These are phyloP conservation scores for Ceratocystis colombiana DNA, from an alignment of 2,329 filamentous ascomycete species.

Conservation along the genomic window DNA sequence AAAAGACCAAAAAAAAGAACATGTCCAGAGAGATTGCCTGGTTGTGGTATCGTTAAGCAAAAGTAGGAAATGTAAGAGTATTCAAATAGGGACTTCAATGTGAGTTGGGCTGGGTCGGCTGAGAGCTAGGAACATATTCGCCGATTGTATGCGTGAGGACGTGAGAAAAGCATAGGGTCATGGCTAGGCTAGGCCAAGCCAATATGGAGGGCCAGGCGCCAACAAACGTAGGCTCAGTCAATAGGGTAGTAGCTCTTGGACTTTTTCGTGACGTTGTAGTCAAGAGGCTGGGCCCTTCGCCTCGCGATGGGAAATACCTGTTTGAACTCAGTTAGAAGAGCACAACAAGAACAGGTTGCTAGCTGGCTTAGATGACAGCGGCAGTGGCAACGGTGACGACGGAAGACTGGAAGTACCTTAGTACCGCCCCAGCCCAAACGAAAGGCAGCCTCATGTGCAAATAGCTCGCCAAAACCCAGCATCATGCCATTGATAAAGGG, in stretches of 20 bases:
- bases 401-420: constrained; percentile 51
- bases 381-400: constrained; percentile 28
- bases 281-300: constrained; percentile 56
- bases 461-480: constrained; percentile 92
- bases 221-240: constrained; percentile 7
- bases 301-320: constrained; percentile 51
- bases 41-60: constrained; percentile 16
- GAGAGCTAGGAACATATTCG: neutral
- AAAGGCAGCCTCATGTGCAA: constrained; percentile 92
- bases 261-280: constrained; percentile 54
- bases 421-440: constrained; percentile 87
- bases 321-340: constrained; percentile 22
- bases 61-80: neutral
- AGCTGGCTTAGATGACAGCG: neutral
- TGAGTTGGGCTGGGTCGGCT: neutral
- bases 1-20: neutral
- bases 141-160: neutral
- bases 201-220: too few relatives aligned
- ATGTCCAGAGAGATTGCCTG: neutral
- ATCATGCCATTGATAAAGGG: constrained; percentile 98
- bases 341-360: constrained; percentile 21
- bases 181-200: neutral
- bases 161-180: neutral
- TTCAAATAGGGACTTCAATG: neutral
- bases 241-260: constrained; percentile 24